phyloP scores from a whole-genome alignment of 106 monocot species.

The Acorus calamus region DNA sequence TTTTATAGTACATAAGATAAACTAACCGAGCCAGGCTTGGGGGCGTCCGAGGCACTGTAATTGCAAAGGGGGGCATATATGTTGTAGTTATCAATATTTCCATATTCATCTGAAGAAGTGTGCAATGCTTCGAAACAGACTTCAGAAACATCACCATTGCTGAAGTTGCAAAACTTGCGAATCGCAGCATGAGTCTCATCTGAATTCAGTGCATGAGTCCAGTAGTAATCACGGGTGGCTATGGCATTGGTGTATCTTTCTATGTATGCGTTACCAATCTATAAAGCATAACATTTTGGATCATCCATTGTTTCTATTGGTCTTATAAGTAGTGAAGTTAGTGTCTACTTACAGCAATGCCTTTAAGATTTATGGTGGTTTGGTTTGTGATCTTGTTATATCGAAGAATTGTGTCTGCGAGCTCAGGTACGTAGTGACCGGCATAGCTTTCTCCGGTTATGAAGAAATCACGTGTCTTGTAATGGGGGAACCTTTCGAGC shows the following conservation, averaged over 20 bases:
- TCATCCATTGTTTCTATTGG: too few relatives aligned
- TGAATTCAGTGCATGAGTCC: slow-evolving; percentile 3
- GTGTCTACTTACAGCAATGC: slow-evolving; percentile 1
- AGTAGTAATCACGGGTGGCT: not conserved
- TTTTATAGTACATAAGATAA: not conserved
- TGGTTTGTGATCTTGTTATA: slow-evolving; percentile 4
- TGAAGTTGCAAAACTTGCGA: slow-evolving; percentile 11
- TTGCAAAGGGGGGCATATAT: slow-evolving; percentile 8
- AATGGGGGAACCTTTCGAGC: slow-evolving; percentile 11
- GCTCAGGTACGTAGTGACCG: slow-evolving; percentile 9
- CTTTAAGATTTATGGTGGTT: slow-evolving; percentile 5
- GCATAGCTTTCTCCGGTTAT: slow-evolving; percentile 9
- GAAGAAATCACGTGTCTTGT: slow-evolving; percentile 7
- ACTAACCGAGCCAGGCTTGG: not conserved
- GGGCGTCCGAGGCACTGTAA: not conserved
- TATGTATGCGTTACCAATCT: slow-evolving; percentile 6
- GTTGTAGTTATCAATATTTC: slow-evolving; percentile 6
- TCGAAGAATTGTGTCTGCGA: not conserved
- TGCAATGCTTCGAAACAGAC: slow-evolving; percentile 8
- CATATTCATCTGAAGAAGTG: not conserved
- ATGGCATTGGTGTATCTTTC: not conserved
- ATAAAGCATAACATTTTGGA: not conserved
- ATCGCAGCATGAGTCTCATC: slow-evolving; percentile 3
- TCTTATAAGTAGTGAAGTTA: not conserved
- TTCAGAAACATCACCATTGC: not conserved